Evolutionary conservation across 352 stramenopile species (phyloP), one percentile per base, ranked within the genome.

Genomic region (Phytophthora macrochlamydospora): DNA sequence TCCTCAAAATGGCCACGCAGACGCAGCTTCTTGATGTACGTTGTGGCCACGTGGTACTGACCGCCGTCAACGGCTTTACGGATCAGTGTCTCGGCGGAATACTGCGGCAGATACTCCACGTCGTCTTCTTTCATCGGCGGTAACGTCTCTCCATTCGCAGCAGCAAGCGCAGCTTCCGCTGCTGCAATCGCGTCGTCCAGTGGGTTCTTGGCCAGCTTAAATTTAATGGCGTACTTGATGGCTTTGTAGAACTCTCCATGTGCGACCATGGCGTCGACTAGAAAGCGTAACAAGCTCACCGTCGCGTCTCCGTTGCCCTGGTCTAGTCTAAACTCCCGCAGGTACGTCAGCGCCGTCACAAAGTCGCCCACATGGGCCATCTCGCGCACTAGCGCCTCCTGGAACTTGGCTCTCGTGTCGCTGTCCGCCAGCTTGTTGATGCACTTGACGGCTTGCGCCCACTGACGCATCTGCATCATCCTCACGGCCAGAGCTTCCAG

Each of bases 171-270:
- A 58, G 53, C 60, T 68, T 68, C 69, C 55, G 69, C 70, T 11
- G 65, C 59, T 51, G 65, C 65, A 67, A 71, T 68, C 1, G 61
- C 65, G 51, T 73, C 66, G 35, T 78, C 56, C 11, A 75, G 56
- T 35, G 71, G 71, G 46, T 85, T 77, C 32, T 71, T 68, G 1
- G 69, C 57, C 14, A 95, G 57, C 2, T 79, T 83, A 57, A 95
- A 94, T 62, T 95, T 95, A 66, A 91, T 89, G 33, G 86, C 74
- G 57, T 95, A 95, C 74, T 95, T 95, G 65, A 95, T 92, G 2
- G 88, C 85, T 64, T 95, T 95, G 84, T 95, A 95, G 48, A 93
- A 85, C 55, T 95, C 88, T 2, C 71, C 61, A 43, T 91, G 81
- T 4, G 53, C 59, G n/a, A 93, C 49, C 84, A 94, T 89, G 6